Evolutionary conservation across 2,329 filamentous ascomycete species (phyloP).

Genomic region (Fusarium bactridioides): DNA sequence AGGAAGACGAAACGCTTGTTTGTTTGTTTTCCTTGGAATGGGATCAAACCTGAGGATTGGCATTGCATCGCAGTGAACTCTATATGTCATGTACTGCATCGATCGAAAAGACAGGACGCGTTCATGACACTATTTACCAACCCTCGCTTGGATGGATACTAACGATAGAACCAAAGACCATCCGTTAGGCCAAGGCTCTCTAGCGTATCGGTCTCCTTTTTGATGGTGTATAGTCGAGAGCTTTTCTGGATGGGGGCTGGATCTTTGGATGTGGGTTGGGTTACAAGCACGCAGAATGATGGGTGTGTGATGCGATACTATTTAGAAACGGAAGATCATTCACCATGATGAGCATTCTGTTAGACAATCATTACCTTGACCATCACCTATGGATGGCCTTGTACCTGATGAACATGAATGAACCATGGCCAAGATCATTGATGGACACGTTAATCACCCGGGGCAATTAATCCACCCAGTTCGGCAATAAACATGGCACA

Average conservation of each 20-base stretch:
- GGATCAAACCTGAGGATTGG: neutral
- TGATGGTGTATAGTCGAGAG: constrained; percentile 16
- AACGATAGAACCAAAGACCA: constrained; percentile 2
- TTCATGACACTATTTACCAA: constrained; percentile 1
- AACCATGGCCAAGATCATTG: neutral
- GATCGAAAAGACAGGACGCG: neutral
- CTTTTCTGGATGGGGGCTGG: constrained; percentile 9
- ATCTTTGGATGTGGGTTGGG: neutral
- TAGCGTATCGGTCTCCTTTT: constrained; percentile 4
- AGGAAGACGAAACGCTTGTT: neutral
- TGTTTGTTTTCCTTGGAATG: constrained; percentile 23
- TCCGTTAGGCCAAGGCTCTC: constrained; percentile 17
- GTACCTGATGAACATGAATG: constrained; percentile 27
- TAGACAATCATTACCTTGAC: constrained; percentile 12
- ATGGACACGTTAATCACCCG: constrained; percentile 14
- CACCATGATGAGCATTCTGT: neutral
- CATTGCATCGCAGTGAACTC: neutral
- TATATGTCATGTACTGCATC: neutral
- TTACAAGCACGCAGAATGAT: constrained; percentile 30
- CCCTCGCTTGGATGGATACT: constrained; percentile 10
- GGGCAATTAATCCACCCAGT: constrained; percentile 19
- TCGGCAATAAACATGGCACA: constrained; percentile 5
- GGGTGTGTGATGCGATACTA: constrained; percentile 31
- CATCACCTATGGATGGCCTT: constrained; percentile 1
- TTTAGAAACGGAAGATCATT: neutral